phyloP scores from a whole-genome alignment of 2,329 filamentous ascomycete genomes.

The Sordariomycetes sp. region DNA sequence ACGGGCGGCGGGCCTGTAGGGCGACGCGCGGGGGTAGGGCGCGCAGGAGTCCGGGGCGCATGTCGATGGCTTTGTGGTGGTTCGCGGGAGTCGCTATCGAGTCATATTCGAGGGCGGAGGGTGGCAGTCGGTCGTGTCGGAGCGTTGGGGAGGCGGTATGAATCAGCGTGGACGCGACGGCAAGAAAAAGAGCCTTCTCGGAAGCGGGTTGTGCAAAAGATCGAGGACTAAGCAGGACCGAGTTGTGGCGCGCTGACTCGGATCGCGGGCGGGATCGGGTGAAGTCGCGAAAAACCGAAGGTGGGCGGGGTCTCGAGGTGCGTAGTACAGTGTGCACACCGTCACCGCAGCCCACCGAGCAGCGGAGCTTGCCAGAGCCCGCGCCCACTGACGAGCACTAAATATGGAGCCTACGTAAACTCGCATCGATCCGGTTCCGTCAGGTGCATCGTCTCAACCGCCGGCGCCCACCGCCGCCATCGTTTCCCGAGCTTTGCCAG shows the following conservation, averaged over 20 bases:
- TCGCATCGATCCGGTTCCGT: too few relatives aligned
- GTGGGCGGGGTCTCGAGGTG: background rate
- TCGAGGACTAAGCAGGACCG: constrained; percentile 1
- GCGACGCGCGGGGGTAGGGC: background rate
- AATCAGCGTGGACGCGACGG: background rate
- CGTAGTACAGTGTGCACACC: background rate
- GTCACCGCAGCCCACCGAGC: background rate
- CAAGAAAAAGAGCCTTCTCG: background rate
- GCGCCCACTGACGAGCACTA: background rate
- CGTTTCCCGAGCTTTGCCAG: background rate
- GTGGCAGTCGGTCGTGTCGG: constrained; percentile 8
- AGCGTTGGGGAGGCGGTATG: background rate
- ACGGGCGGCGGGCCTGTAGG: constrained; percentile 22
- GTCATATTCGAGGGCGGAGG: constrained; percentile 5
- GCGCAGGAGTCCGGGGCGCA: constrained; percentile 3
- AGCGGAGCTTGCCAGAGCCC: background rate
- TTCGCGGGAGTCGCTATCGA: background rate
- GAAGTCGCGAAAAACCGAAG: background rate
- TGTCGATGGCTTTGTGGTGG: background rate
- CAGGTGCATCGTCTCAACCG: background rate
- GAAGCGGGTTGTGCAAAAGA: background rate
- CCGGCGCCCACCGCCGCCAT: background rate
- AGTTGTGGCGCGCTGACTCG: constrained; percentile 14
- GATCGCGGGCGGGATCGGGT: background rate
- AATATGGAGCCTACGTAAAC: background rate